These are phyloP conservation scores for Fusarium sp. DNA, from an alignment of 2,329 filamentous ascomycete genomes.

Conservation along the genomic window DNA sequence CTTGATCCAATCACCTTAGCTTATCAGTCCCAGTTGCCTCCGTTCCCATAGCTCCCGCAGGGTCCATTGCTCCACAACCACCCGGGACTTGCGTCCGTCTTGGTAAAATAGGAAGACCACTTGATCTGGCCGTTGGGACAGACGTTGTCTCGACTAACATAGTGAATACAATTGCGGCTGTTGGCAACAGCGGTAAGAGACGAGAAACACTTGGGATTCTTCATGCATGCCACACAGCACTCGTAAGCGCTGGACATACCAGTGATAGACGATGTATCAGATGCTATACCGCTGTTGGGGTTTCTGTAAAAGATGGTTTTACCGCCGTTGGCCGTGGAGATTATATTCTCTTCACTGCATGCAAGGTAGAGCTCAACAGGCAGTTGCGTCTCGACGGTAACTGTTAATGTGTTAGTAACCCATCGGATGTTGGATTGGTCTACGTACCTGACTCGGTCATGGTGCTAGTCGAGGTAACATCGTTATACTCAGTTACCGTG, in stretches of 20 bases:
- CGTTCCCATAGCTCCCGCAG: too few species aligned
- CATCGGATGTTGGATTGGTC: background rate
- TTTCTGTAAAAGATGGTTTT: too few species aligned
- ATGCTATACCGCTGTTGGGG: background rate
- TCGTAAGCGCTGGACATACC: background rate
- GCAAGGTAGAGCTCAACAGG: background rate
- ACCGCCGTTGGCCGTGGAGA: background rate
- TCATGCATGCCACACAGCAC: background rate
- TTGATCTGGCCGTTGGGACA: background rate
- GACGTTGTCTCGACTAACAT: background rate
- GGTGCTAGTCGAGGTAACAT: background rate
- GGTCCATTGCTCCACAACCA: too few species aligned
- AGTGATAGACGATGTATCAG: accelerated
- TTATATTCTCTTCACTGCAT: background rate
- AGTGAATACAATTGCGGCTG: background rate
- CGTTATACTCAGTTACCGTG: background rate
- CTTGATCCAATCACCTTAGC: too few species aligned
- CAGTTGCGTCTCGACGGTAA: background rate
- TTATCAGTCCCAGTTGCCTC: too few species aligned
- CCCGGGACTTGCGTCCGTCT: accelerated
- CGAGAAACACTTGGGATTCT: accelerated
- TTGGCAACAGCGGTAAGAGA: background rate
- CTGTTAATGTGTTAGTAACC: background rate
- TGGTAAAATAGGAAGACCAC: background rate
- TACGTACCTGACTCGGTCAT: background rate